These are phyloP conservation scores for Coemansia sp. DNA, from an alignment of 192 early-diverging fungal genomes.

Conservation along the genomic window DNA sequence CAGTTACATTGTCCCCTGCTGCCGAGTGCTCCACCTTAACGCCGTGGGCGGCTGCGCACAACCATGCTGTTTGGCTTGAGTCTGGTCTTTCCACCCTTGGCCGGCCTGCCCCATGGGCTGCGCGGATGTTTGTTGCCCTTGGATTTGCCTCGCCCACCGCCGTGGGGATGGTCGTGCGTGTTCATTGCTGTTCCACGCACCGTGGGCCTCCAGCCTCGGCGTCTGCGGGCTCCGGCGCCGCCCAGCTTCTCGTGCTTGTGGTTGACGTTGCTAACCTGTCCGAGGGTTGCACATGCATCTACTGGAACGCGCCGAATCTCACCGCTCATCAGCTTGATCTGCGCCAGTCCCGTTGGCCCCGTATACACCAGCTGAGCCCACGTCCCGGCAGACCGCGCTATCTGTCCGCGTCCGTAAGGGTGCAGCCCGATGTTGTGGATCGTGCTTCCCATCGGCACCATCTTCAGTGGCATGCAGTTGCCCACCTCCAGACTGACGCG, in stretches of 20 bases:
- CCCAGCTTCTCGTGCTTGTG: constrained; percentile 86
- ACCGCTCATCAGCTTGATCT: constrained; percentile 80
- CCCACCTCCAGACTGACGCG: constrained; percentile 67
- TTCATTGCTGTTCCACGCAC: constrained; percentile 98
- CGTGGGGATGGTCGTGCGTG: constrained; percentile 93
- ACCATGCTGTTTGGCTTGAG: constrained; percentile 66
- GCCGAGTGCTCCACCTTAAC: constrained; percentile 3
- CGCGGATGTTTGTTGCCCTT: constrained; percentile 90
- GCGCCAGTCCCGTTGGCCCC: constrained; percentile 72
- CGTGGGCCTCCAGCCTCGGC: constrained; percentile 83
- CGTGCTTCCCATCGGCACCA: constrained; percentile 89
- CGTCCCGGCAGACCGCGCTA: constrained; percentile 83
- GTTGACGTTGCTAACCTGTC: constrained; percentile 84
- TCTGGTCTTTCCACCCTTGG: constrained; percentile 91
- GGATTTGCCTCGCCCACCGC: constrained; percentile 91
- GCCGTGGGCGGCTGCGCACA: constrained; percentile 56
- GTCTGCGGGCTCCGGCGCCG: constrained; percentile 82
- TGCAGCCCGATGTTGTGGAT: constrained; percentile 86
- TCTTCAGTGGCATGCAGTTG: constrained; percentile 84
- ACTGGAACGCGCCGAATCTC: constrained; percentile 85
- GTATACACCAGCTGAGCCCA: constrained; percentile 83
- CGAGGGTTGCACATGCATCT: constrained; percentile 86
- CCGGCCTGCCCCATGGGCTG: constrained; percentile 87
- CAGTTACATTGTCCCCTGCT: background rate
- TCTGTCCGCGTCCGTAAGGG: constrained; percentile 69